A percentile compares a stretch with the other conserved stretches of the same genome.
Evolutionary conservation across 352 stramenopile genomes (phyloP).

Genomic region (Globisporangium splendens): DNA sequence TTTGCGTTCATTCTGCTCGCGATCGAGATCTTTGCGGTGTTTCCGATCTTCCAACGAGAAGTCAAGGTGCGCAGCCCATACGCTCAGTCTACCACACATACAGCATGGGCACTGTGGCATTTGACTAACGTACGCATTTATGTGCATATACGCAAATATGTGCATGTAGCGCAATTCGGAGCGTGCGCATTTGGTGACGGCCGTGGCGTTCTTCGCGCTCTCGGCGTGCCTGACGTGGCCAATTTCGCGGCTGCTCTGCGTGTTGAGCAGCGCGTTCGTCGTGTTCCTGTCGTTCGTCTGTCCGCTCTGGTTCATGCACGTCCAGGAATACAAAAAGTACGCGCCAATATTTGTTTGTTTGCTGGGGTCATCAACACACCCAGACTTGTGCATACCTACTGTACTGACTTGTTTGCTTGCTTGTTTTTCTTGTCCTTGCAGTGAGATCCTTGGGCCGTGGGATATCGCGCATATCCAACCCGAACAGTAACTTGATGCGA

Average conservation of each 20-base stretch:
- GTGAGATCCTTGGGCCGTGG: constrained; percentile 89
- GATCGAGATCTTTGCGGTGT: constrained; percentile 89
- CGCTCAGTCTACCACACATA: no score
- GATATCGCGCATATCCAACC: constrained; percentile 86
- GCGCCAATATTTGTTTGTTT: constrained; percentile 11
- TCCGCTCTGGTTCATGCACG: constrained; percentile 89
- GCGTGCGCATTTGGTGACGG: constrained; percentile 60
- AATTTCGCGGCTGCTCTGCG: constrained; percentile 58
- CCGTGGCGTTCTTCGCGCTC: constrained; percentile 64
- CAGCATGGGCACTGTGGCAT: neutral
- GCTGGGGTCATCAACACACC: no score
- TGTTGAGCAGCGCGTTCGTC: constrained; percentile 58
- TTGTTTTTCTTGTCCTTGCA: constrained; percentile 16
- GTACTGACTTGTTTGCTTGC: constrained; percentile 1
- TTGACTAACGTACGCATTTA: neutral
- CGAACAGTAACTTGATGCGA: constrained; percentile 29
- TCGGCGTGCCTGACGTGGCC: constrained; percentile 75
- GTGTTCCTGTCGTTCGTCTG: constrained; percentile 84
- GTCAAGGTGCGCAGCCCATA: constrained; percentile 72
- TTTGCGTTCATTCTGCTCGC: constrained; percentile 90
- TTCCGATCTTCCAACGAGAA: constrained; percentile 83
- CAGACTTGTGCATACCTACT: no score
- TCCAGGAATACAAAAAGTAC: constrained; percentile 91
- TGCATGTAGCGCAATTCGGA: constrained; percentile 54
- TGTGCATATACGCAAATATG: neutral